Evolutionary conservation across 148 eudicot genomes (phyloP), one percentile per base, ranked within the genome.

Genomic region (Vaccinium myrtillus): DNA sequence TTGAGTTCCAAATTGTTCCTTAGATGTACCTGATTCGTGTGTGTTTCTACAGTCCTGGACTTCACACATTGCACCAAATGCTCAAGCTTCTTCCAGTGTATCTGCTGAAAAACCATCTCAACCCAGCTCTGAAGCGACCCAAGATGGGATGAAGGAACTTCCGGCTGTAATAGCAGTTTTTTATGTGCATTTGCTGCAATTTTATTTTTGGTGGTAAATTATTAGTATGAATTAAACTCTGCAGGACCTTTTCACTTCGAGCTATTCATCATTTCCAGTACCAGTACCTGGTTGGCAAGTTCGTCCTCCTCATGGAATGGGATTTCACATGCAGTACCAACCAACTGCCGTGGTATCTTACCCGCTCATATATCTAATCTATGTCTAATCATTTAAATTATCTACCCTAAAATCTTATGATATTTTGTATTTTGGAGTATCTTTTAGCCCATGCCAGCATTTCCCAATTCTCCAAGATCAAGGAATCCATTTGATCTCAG

Each of bases 401-500:
- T 79, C 18, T 78, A 46, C 50, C 76, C 65, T 48, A 55, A 27
- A 10, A 54, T 59, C 36, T 85, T 73, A 80, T 30, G 36, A 23
- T 16, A 67, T 51, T 61, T 25, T 76, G 76, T 89, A 48, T 69
- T 43, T 56, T 48, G 12, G 49, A 71, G 80, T 84, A 83, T 80
- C 49, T 74, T 84, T 69, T 89, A 92, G 98, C 86, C 85, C 48
- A 83, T 74, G 51, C 79, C 88, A 79, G 83, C 85, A 83, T 82
- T 87, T 77, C 86, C 85, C 23, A 80, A 75, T 78, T 81, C 90
- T 54, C 75, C 87, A 82, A 90, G 81, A 85, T 88, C 97, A 32
- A 90, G 51, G 83, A 95, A 95, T 80, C 98, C 98, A 46, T 95
- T 95, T 75, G 98, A 95, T 85, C 76, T 88, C 39, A 88, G 82